A percentile compares a stretch with the other conserved stretches of the same genome.
Evolutionary conservation across 805 yeast genomes (phyloP).

Genomic region (Millerago galiae): DNA sequence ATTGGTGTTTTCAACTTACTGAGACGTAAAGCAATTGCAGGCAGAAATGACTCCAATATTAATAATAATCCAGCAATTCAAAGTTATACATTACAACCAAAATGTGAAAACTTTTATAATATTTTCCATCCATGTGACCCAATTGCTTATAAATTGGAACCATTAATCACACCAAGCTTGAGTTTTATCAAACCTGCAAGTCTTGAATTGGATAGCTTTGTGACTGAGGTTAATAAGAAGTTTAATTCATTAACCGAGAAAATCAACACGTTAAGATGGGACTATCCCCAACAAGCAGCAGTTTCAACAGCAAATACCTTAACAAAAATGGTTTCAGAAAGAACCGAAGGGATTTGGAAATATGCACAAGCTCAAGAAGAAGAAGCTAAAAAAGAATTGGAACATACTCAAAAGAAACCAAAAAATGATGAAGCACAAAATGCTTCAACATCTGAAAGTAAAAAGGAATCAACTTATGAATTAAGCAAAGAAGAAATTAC

Average conservation of each 20-base stretch:
- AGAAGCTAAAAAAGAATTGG: neutral
- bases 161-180: slow-evolving; percentile 45
- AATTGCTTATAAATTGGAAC: slow-evolving; percentile 84
- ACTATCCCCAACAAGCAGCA: neutral
- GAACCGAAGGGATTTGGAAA: slow-evolving; percentile 6
- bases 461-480: neutral
- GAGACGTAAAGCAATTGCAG: slow-evolving; percentile 51
- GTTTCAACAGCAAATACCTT: neutral
- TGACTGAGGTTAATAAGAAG: slow-evolving; percentile 5
- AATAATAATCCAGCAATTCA: neutral
- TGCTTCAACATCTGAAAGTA: neutral
- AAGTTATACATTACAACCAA: slow-evolving; percentile 33
- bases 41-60: slow-evolving; percentile 24
- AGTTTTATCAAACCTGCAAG: slow-evolving; percentile 5
- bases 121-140: slow-evolving; percentile 91
- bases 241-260: slow-evolving; percentile 3
- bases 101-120: slow-evolving; percentile 65
- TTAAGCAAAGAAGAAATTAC: slow-evolving; percentile 25
- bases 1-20: slow-evolving; percentile 79
- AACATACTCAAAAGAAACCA: neutral
- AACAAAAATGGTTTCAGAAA: neutral
- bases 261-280: slow-evolving; percentile 1
- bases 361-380: neutral
- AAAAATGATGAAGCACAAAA: neutral
- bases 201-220: slow-evolving; percentile 1